phyloP scores from a whole-genome alignment of 108 stramenopile species.

The Epithemia pelagica region DNA sequence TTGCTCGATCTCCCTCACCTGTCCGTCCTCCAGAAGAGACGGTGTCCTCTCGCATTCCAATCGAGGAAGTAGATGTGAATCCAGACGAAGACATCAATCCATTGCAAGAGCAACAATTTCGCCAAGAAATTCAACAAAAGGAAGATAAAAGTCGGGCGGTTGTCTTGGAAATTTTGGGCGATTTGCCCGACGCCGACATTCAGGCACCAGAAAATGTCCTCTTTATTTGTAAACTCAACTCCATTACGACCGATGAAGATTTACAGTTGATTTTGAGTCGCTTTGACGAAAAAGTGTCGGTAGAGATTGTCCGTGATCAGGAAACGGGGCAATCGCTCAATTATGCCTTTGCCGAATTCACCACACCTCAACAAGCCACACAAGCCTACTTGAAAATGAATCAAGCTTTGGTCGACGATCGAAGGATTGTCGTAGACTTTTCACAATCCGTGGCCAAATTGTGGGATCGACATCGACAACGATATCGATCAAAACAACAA shows the following conservation, averaged over 20 bases:
- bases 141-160: conserved; percentile 91
- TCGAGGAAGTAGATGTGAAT: conserved; percentile 49
- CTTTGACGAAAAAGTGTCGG: conserved; percentile 77
- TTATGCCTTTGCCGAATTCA: conserved; percentile 98
- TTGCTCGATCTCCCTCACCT: conserved; percentile 48
- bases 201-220: conserved; percentile 95
- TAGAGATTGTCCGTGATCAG: conserved; percentile 93
- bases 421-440: conserved; percentile 97
- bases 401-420: conserved; percentile 97
- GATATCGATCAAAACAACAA: neutral
- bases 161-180: conserved; percentile 97
- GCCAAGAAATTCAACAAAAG: conserved; percentile 37
- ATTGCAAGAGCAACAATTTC: conserved; percentile 27
- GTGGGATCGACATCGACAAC: conserved; percentile 78
- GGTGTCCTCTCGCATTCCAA: conserved; percentile 57
- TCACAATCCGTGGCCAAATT: conserved; percentile 94
- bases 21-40: conserved; percentile 81
- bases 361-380: conserved; percentile 70
- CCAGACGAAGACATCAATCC: conserved; percentile 32
- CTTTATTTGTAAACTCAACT: conserved; percentile 98
- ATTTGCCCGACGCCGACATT: conserved; percentile 74
- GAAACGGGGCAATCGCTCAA: conserved; percentile 92
- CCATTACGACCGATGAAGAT: conserved; percentile 94
- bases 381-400: conserved; percentile 99
- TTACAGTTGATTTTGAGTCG: conserved; percentile 95